Conservation (phyloP, 164 flowering plant species). For the Cinnamomum micranthum region DNA sequence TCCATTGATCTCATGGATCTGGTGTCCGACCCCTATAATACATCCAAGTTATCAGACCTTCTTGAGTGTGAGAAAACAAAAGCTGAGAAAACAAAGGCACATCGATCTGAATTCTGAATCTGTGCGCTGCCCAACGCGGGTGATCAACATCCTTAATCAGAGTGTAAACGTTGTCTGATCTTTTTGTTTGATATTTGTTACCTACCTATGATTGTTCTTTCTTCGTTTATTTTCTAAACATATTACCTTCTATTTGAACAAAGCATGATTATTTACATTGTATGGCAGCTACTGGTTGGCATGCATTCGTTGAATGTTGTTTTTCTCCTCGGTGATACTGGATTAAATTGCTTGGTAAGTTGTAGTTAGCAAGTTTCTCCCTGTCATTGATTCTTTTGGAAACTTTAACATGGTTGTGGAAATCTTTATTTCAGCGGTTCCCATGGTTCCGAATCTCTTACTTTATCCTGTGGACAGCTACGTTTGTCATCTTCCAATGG, state of each 20-base stretch:
- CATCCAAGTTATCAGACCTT: too few species aligned
- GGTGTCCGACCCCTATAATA: too few species aligned
- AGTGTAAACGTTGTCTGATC: not conserved
- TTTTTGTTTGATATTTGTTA: not conserved
- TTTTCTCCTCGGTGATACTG: constrained; percentile 72
- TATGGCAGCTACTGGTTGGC: constrained; percentile 55
- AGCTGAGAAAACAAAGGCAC: not conserved
- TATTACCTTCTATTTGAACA: not conserved
- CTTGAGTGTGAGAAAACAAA: not conserved
- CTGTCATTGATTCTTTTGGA: not conserved
- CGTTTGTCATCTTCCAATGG: constrained; percentile 80
- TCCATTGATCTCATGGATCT: too few species aligned
- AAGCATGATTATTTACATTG: not conserved
- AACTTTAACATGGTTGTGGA: not conserved
- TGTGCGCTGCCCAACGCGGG: not conserved
- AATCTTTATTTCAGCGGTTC: constrained; percentile 48
- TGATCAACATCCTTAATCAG: not conserved
- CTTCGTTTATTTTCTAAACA: not conserved
- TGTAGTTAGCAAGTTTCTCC: not conserved
- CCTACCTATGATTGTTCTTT: not conserved
- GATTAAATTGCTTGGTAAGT: constrained; percentile 60
- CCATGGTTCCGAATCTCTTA: constrained; percentile 87
- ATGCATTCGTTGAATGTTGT: constrained; percentile 85
- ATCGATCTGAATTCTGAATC: not conserved
- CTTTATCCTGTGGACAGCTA: constrained; percentile 67